Base-by-base conservation (phyloP, 148 eudicot genomes). In the Mesembryanthemum crystallinum region DNA sequence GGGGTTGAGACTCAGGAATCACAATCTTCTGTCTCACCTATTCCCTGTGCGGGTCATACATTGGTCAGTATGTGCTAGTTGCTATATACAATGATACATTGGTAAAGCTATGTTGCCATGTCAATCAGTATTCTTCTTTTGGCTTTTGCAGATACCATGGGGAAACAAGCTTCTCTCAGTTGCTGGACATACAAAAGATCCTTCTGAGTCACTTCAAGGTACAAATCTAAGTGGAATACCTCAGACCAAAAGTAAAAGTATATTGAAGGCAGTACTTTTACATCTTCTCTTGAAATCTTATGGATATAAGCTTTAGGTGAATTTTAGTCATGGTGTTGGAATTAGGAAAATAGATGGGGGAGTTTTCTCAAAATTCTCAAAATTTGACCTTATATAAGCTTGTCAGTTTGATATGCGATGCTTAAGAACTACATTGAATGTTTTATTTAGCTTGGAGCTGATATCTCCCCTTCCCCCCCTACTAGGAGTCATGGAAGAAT, bases 151-250 rank as follows among this genome's bases (percentile, higher is more conserved):
- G 99, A 87, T 96, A 75, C 83, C 98, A n/a, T 96, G 98, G 99
- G 92, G 83, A 72, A 86, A 89, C 70, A 92, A 92, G 87, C 94
- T 96, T 86, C 88, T 92, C 74, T 91, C 94, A 71, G 81, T 96
- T 71, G 97, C 88, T 86, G 99, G 99, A 67, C 98, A 92, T 82
- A 81, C 92, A 13, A 96, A 89, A 86, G 97, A 96, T 86, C 89
- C 89, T 64, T 89, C 92, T 54, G 97, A 96, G 81, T 64, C 84
- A 49, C 82, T 92, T 33, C 97, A 86, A 89, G 99, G 99, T 85
- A 76, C 49, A 72, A 35, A 2, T 79, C 55, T 61, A 68, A 21
- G 61, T 39, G 32, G 2, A 25, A 8, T 43, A 2, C 71, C 68
- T 18, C 14, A 12, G 9, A 45, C 21, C 6, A 30, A 37, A 67